These are phyloP conservation scores for Solanum appendiculatum DNA, from an alignment of 257 asterid species.

Conservation along the genomic window DNA sequence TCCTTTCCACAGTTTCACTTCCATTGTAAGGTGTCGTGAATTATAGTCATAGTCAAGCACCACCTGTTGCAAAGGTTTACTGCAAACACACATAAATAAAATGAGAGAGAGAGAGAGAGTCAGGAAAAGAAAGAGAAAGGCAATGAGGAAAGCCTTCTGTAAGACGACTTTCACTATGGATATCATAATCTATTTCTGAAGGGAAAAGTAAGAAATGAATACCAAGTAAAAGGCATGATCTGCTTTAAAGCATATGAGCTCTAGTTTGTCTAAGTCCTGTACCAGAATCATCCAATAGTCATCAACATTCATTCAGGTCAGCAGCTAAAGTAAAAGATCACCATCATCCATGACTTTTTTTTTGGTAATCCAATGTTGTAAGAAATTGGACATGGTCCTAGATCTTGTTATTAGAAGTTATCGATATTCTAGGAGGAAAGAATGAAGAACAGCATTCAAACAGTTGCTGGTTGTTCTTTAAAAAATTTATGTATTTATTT, in stretches of 20 bases:
- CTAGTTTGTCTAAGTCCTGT: background rate
- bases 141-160: background rate
- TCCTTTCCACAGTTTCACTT: slow-evolving; percentile 42
- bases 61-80: slow-evolving; percentile 82
- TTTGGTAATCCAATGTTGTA: background rate
- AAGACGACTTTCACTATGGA: background rate
- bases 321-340: background rate
- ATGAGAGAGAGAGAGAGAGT: background rate
- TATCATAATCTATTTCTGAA: background rate
- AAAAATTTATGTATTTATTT: background rate
- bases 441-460: background rate
- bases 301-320: background rate
- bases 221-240: background rate
- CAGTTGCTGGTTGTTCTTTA: background rate
- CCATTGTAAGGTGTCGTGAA: slow-evolving; percentile 95
- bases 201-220: background rate
- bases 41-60: slow-evolving; percentile 88
- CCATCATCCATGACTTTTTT: background rate
- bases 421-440: background rate
- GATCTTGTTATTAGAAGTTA: background rate
- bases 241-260: background rate
- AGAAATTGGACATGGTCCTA: background rate
- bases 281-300: background rate
- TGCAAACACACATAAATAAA: slow-evolving; percentile 25
- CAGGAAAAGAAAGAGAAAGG: background rate